These are phyloP conservation scores for Hemisphaericaspora nanyangensis DNA, from an alignment of 805 yeast species.

Conservation along the genomic window DNA sequence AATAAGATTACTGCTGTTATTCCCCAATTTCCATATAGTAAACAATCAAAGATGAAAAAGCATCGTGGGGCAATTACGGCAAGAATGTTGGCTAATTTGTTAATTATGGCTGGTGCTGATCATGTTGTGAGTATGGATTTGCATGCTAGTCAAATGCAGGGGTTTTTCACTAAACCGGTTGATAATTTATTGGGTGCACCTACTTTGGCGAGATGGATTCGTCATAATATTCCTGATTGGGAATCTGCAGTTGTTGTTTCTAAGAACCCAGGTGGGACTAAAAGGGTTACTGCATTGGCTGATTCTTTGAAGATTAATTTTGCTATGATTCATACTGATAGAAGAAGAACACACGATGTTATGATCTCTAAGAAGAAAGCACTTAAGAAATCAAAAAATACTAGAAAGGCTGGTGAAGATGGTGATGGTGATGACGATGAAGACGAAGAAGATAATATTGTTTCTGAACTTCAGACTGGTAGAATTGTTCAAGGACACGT, in stretches of 20 bases:
- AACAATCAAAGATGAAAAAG: slow-evolving; percentile 97
- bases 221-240: slow-evolving; percentile 82
- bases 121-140: slow-evolving; percentile 97
- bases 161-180: slow-evolving; percentile 95
- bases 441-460: slow-evolving; percentile 64
- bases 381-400: slow-evolving; percentile 19
- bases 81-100: slow-evolving; percentile 90
- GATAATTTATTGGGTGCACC: slow-evolving; percentile 97
- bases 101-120: slow-evolving; percentile 98
- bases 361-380: slow-evolving; percentile 45
- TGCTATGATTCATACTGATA: slow-evolving; percentile 98
- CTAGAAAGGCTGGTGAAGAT: slow-evolving; percentile 41
- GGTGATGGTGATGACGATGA: slow-evolving; percentile 49
- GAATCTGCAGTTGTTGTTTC: slow-evolving; percentile 91
- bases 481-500: slow-evolving; percentile 96
- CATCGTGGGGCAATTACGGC: slow-evolving; percentile 99
- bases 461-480: slow-evolving; percentile 88
- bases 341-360: slow-evolving; percentile 80
- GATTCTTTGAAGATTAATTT: slow-evolving; percentile 92
- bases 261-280: slow-evolving; percentile 99
- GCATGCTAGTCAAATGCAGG: slow-evolving; percentile 98
- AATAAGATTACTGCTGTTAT: slow-evolving; percentile 93
- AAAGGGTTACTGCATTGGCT: slow-evolving; percentile 96
- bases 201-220: slow-evolving; percentile 92
- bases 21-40: slow-evolving; percentile 96